phyloP scores from a whole-genome alignment of 1,139 yeast genomes.

The Taphrina pruni region DNA sequence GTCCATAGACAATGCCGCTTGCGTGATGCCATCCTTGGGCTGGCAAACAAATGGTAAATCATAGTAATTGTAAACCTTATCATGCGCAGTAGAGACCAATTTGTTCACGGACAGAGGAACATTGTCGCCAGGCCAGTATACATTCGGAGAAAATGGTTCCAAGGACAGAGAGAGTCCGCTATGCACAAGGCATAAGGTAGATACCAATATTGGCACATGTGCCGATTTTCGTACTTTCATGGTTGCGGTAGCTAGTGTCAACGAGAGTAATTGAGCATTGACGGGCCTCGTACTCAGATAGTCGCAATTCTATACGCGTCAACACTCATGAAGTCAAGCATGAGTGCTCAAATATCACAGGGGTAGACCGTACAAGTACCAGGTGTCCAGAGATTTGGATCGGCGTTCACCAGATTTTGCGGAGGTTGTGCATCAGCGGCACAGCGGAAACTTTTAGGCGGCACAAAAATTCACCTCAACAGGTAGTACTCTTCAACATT shows the following conservation, averaged over 20 bases:
- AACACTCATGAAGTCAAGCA: too few relatives aligned
- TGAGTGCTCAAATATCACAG: not conserved
- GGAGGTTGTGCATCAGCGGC: not conserved
- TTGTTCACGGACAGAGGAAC: constrained; percentile 78
- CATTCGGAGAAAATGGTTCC: constrained; percentile 39
- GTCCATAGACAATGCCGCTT: constrained; percentile 72
- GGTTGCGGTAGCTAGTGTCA: not conserved
- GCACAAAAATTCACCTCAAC: not conserved
- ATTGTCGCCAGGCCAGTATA: constrained; percentile 59
- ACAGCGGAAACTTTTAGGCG: not conserved
- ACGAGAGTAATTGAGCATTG: not conserved
- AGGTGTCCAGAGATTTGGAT: not conserved
- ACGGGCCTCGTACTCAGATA: too few relatives aligned
- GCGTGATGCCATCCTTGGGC: constrained; percentile 60
- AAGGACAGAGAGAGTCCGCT: not conserved
- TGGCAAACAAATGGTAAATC: constrained; percentile 84
- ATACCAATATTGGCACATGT: not conserved
- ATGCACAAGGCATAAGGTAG: not conserved
- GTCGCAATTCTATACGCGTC: too few relatives aligned
- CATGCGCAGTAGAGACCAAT: constrained; percentile 75
- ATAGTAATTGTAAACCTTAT: constrained; percentile 77
- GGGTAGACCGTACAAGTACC: not conserved
- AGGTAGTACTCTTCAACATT: too few relatives aligned
- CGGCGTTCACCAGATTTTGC: not conserved
- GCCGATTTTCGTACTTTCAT: not conserved